These are phyloP conservation scores for Hondaea fermentalgiana DNA, from an alignment of 108 stramenopile species.

Conservation along the genomic window DNA sequence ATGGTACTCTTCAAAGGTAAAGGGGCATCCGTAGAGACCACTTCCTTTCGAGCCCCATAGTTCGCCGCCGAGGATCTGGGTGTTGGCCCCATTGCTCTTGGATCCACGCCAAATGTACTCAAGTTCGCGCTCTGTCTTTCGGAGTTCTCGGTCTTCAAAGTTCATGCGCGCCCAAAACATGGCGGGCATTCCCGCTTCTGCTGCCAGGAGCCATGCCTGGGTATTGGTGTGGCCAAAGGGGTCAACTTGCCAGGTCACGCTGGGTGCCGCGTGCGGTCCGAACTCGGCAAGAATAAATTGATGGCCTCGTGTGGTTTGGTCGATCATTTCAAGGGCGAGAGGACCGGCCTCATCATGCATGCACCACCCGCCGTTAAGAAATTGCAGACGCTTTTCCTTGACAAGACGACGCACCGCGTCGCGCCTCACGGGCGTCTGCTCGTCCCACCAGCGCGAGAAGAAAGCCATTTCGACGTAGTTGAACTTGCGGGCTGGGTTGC, in stretches of 20 bases:
- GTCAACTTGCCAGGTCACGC: conserved; percentile 88
- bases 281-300: conserved; percentile 66
- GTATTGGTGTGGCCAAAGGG: conserved; percentile 92
- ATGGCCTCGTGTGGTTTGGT: conserved; percentile 89
- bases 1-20: conserved; percentile 65
- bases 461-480: conserved; percentile 84
- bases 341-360: conserved; percentile 94
- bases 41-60: conserved; percentile 43
- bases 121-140: conserved; percentile 42
- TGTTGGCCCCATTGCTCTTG: conserved; percentile 22
- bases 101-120: conserved; percentile 25
- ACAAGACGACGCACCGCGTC: conserved; percentile 56
- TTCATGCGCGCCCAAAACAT: conserved; percentile 89
- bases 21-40: conserved; percentile 55
- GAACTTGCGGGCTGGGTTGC: conserved; percentile 73
- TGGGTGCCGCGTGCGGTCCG: conserved; percentile 61
- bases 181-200: conserved; percentile 72
- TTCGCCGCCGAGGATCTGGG: conserved; percentile 71
- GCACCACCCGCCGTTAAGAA: conserved; percentile 92
- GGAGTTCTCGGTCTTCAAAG: conserved; percentile 71
- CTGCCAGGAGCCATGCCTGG: conserved; percentile 70
- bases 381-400: conserved; percentile 58
- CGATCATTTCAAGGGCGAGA: conserved; percentile 88
- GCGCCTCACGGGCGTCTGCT: conserved; percentile 48
- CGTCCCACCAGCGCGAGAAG: conserved; percentile 82